Evolutionary conservation across 768 basidiomycete species (phyloP), one percentile per base, ranked within the genome.

Genomic region (Suillus sp.): DNA sequence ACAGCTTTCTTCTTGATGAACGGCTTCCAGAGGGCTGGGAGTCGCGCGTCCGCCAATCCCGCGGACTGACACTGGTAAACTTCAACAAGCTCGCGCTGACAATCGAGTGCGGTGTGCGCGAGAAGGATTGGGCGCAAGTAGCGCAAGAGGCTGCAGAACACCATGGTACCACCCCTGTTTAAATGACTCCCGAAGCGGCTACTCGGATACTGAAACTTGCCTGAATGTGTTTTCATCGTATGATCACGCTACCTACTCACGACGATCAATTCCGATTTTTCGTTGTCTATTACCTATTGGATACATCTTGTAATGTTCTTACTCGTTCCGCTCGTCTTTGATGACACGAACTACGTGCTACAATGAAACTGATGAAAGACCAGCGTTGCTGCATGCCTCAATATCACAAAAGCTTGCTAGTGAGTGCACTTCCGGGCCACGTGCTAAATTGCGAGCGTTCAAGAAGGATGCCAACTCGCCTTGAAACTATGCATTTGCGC

Each of bases 61-160:
- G 16, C 4, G 50, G 50, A 30, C 50, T 51, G 27, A 51, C 50
- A 3, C 9, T 51, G 27, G 18, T 51, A 51, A 30, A 51, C 18
- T 51, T 51, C 27, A 51, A 51, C 27, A 51, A 51, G 50, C 50
- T 51, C 18, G 50, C 50, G 27, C 16, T 51, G 27, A 18, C 4
- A 32, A 51, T 51, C 4, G 50, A 51, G 9, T 18, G 2, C 18
- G 50, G 50, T 9, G 50, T 51, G 30, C 50, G 27, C 27, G 50
- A 51, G 50, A 51, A 51, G 50, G 50, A 51, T 18, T 51, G 50
- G 50, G 18, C 16, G 50, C 50, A 51, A 32, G 50, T 51, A 8
- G 50, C 50, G 10, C 27, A 51, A 2, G 16, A 51, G 9, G 50
- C 50, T 30, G 50, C 50, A 51, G 50, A 18, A 51, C 27, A 51